These are phyloP conservation scores for Casuarina glauca DNA, from an alignment of 306 rosid genomes.

Conservation along the genomic window DNA sequence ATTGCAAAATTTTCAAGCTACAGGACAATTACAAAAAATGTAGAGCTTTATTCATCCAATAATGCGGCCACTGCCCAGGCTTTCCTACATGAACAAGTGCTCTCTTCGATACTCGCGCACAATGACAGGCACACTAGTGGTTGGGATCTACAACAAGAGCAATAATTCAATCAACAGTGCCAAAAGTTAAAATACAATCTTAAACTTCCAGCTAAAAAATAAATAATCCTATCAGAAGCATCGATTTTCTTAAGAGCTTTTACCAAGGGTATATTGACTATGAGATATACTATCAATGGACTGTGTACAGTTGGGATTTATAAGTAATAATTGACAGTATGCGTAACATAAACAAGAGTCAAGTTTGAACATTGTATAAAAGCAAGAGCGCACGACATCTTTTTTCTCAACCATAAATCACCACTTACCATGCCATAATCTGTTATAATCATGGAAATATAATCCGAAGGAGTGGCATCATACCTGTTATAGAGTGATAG, in stretches of 20 bases:
- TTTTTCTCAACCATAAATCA: not conserved
- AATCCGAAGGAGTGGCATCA: constrained; percentile 85
- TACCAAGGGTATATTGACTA: not conserved
- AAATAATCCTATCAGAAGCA: not conserved
- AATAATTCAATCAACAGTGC: not conserved
- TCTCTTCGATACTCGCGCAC: constrained; percentile 76
- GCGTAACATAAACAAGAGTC: too few species aligned
- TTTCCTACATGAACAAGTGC: constrained; percentile 44
- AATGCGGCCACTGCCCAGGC: not conserved
- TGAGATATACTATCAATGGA: not conserved
- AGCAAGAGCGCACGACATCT: too few species aligned
- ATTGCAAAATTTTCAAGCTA: not conserved
- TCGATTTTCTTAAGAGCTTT: not conserved
- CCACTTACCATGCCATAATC: constrained; percentile 89
- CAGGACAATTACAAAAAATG: not conserved
- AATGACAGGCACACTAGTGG: constrained; percentile 82
- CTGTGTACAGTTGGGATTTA: not conserved
- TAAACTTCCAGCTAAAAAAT: not conserved
- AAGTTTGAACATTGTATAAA: too few species aligned
- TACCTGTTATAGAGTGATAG: constrained; percentile 49
- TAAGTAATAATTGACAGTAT: not conserved
- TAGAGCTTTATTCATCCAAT: constrained; percentile 1
- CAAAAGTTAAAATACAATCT: not conserved
- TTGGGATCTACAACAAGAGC: constrained; percentile 61
- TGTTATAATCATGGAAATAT: constrained; percentile 73